phyloP scores from a whole-genome alignment of 345 rosid genomes.

The Brassica incana region DNA sequence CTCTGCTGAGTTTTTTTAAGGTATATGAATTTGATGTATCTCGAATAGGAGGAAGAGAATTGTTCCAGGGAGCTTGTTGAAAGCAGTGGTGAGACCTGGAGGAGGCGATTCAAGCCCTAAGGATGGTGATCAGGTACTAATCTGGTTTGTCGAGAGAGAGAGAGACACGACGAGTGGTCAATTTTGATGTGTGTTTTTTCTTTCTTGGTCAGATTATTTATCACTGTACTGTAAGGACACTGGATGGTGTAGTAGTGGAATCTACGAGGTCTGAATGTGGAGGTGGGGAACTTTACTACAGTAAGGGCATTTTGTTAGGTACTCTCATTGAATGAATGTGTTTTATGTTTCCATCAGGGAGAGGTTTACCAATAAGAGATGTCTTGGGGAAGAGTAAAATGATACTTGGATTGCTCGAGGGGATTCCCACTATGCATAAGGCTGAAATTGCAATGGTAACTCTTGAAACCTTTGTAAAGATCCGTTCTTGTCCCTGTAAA shows the following conservation, averaged over 20 bases:
- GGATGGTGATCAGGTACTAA: slow-evolving; percentile 87
- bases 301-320: background rate
- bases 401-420: slow-evolving; percentile 82
- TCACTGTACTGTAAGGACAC: slow-evolving; percentile 84
- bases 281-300: slow-evolving; percentile 43
- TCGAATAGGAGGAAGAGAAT: slow-evolving; percentile 77
- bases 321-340: slow-evolving; percentile 16
- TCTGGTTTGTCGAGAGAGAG: background rate
- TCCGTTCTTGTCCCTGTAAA: background rate
- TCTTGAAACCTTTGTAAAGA: background rate
- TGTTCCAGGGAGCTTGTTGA: slow-evolving; percentile 85
- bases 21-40: background rate
- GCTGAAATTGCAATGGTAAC: slow-evolving; percentile 95
- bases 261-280: slow-evolving; percentile 75
- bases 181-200: background rate
- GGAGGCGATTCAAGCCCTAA: slow-evolving; percentile 79
- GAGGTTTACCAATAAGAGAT: slow-evolving; percentile 68
- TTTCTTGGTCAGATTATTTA: slow-evolving; percentile 55
- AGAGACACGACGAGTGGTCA: background rate
- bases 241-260: slow-evolving; percentile 79
- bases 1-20: background rate
- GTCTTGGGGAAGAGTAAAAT: slow-evolving; percentile 92
- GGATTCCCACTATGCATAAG: slow-evolving; percentile 89
- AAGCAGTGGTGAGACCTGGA: slow-evolving; percentile 85
- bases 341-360: slow-evolving; percentile 50